Evolutionary conservation across 202 grass and related monocot genomes (phyloP).

Genomic region (Alloteropsis angusta): DNA sequence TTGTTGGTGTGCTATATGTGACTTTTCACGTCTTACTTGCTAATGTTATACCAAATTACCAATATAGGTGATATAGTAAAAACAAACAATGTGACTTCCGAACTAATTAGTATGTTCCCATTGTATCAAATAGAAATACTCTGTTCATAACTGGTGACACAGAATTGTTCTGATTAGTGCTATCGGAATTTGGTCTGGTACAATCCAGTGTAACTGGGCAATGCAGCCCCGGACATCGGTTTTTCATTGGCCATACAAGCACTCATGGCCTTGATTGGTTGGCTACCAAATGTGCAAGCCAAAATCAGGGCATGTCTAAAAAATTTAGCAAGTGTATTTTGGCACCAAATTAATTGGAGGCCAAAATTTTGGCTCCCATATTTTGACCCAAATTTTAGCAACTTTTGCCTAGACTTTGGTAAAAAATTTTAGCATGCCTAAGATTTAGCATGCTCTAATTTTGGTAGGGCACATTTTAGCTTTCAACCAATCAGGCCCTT

Average conservation of each 20-base stretch:
- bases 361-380: too few species aligned
- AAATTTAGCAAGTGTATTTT: not conserved
- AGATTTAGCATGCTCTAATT: too few species aligned
- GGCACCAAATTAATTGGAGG: too few species aligned
- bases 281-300: too few species aligned
- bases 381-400: too few species aligned
- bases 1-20: not conserved
- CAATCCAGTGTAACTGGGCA: not conserved
- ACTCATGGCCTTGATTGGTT: too few species aligned
- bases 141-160: not conserved
- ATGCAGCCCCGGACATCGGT: not conserved
- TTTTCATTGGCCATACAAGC: not conserved
- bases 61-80: constrained; percentile 1
- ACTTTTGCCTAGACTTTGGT: too few species aligned
- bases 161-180: not conserved
- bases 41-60: not conserved
- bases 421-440: too few species aligned
- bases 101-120: not conserved
- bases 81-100: not conserved
- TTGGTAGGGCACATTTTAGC: too few species aligned
- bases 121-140: not conserved
- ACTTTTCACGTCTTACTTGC: constrained; percentile 17
- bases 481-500: too few species aligned
- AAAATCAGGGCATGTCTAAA: too few species aligned
- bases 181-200: not conserved